phyloP scores from a whole-genome alignment of 441 rosid genomes.

The Gossypium lobatum region DNA sequence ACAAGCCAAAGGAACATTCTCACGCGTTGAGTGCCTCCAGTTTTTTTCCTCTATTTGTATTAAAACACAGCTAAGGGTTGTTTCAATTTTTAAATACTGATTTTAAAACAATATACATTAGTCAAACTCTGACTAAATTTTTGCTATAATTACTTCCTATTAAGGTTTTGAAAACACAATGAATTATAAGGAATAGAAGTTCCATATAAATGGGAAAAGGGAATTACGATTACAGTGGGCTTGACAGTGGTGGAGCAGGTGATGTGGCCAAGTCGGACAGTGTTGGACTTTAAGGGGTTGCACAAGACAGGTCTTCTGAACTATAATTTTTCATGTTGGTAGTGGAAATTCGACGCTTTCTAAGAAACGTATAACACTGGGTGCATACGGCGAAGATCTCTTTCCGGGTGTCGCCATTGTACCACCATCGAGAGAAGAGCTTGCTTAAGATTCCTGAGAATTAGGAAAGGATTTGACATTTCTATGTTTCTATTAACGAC shows the following conservation, averaged over 20 bases:
- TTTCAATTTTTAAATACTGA: too few species aligned
- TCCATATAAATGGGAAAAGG: not conserved
- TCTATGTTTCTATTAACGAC: not conserved
- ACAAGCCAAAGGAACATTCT: too few species aligned
- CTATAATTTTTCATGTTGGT: conserved; percentile 23
- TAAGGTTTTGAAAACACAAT: too few species aligned
- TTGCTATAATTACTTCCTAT: too few species aligned
- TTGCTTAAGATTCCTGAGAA: not conserved
- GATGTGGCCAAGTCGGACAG: conserved; percentile 49
- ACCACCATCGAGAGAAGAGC: conserved; percentile 8
- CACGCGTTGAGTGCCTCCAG: too few species aligned
- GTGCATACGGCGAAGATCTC: conserved; percentile 16
- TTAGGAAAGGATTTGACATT: conserved; percentile 13
- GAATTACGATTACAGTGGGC: conserved; percentile 43
- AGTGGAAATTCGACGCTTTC: conserved; percentile 15
- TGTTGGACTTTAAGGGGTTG: conserved; percentile 31
- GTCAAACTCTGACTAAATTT: too few species aligned
- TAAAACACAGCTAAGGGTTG: too few species aligned
- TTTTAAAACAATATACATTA: too few species aligned
- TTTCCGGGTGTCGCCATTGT: conserved; percentile 19
- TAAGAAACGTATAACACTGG: conserved; percentile 24
- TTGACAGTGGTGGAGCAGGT: conserved; percentile 51
- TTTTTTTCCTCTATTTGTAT: too few species aligned
- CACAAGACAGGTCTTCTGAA: conserved; percentile 35
- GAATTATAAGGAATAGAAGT: too few species aligned